Evolutionary conservation across 2,329 filamentous ascomycete genomes (phyloP).

Genomic region (Fusarium pseudoanthophilum): DNA sequence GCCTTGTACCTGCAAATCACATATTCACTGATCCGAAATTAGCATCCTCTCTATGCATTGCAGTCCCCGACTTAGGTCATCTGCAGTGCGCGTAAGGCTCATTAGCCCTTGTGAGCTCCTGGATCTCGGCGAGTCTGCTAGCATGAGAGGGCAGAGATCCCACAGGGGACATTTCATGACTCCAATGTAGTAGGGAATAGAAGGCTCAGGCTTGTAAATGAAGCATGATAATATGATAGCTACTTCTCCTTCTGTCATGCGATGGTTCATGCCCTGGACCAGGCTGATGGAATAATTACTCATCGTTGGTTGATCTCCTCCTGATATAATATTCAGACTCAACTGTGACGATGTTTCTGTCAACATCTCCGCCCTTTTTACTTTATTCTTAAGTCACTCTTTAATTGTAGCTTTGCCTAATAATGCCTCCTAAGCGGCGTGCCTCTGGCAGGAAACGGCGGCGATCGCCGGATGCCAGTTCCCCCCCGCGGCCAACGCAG

Average conservation of each 20-base stretch:
- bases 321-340: neutral
- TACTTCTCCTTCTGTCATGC: neutral
- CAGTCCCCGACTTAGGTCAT: neutral
- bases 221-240: neutral
- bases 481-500: no score
- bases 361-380: neutral
- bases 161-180: neutral
- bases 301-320: fast-evolving
- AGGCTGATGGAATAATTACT: neutral
- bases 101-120: neutral
- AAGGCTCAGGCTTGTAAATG: neutral
- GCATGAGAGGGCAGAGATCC: neutral
- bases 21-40: neutral
- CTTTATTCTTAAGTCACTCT: no score
- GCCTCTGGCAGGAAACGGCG: no score
- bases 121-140: neutral
- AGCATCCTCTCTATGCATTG: neutral
- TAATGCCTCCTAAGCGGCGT: neutral
- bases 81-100: neutral
- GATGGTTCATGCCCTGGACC: neutral
- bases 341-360: neutral
- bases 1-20: no score
- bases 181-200: neutral
- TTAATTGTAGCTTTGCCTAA: no score
- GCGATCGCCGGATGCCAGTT: no score